These are phyloP conservation scores for Anthracocystis walkeri DNA, from an alignment of 1,284 basidiomycete species.

Conservation along the genomic window DNA sequence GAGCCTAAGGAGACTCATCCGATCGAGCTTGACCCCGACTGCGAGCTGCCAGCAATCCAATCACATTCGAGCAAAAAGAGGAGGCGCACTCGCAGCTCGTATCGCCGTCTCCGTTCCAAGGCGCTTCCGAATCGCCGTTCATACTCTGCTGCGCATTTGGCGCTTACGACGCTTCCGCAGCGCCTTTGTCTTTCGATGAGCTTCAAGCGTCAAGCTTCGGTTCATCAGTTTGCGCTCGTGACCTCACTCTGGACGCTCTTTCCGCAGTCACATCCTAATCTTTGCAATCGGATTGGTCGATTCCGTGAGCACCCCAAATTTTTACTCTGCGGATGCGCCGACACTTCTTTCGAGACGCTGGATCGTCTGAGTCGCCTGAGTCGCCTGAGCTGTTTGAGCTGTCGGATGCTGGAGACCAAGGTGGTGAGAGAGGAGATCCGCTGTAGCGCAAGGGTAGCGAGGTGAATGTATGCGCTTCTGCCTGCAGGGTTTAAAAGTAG, in stretches of 20 bases:
- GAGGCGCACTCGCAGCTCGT: neutral
- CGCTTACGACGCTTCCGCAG: neutral
- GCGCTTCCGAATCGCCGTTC: neutral
- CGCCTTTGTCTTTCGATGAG: neutral
- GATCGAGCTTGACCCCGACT: neutral
- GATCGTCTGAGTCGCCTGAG: neutral
- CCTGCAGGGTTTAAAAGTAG: slow-evolving; percentile 13
- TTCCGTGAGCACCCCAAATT: slow-evolving; percentile 1
- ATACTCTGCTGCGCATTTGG: neutral
- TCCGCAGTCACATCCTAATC: neutral
- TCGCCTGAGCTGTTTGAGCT: neutral
- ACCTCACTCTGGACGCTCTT: neutral
- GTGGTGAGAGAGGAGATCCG: neutral
- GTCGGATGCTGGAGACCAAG: neutral
- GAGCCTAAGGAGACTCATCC: neutral
- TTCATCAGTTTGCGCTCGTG: neutral
- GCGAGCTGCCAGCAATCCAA: neutral
- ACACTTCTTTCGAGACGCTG: neutral
- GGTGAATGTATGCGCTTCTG: slow-evolving; percentile 25
- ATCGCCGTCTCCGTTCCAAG: neutral
- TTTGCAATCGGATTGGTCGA: neutral
- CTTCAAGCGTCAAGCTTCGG: neutral
- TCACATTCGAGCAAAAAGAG: neutral
- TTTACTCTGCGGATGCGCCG: neutral
- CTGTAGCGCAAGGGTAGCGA: neutral